phyloP scores from a whole-genome alignment of 305 asterid genomes.

The Solanum hybrid region DNA sequence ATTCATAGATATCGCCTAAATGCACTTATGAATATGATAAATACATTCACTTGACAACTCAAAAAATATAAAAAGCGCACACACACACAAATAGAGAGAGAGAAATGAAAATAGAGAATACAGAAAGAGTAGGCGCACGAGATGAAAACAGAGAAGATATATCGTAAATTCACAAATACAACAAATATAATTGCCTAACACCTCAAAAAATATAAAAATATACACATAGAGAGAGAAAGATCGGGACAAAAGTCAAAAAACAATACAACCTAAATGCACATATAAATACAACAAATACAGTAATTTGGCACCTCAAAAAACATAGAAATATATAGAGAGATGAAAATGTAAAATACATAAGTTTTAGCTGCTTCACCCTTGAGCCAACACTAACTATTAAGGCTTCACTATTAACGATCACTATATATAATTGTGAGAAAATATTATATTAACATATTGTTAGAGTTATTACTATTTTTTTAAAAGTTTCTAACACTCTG shows the following conservation, averaged over 20 bases:
- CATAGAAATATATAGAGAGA: neutral
- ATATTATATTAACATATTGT: too few species aligned
- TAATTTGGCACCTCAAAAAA: neutral
- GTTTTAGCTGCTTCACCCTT: neutral
- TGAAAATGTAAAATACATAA: neutral
- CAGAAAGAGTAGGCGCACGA: neutral
- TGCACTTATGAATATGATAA: neutral
- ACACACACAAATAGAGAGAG: neutral
- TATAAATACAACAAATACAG: too few species aligned
- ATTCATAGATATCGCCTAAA: neutral
- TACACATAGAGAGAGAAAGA: neutral
- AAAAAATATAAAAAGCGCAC: neutral
- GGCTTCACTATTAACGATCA: neutral
- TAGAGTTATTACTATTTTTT: neutral
- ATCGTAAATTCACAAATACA: too few species aligned
- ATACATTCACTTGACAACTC: neutral
- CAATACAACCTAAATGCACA: neutral
- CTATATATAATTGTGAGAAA: too few species aligned
- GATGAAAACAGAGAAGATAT: neutral
- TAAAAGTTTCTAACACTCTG: neutral
- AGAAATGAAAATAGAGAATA: neutral
- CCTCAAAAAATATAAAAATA: neutral
- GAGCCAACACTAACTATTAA: too few species aligned
- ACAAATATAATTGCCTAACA: neutral
- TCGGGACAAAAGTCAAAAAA: too few species aligned